Evolutionary conservation across 2,329 filamentous ascomycete species (phyloP).

Genomic region (Pseudogymnoascus sp.): DNA sequence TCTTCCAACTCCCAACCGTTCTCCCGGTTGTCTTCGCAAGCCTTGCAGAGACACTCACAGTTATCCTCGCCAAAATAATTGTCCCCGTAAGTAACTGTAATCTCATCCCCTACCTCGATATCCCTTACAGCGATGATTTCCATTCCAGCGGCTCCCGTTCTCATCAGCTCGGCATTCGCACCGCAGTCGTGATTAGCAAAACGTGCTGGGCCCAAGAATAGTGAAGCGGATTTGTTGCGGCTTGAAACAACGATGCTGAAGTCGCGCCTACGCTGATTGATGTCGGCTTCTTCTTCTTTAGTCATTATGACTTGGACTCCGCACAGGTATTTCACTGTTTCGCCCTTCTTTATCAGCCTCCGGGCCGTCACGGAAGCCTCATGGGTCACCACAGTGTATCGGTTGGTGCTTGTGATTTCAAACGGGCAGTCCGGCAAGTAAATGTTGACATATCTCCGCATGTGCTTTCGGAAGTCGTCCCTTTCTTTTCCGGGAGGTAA

Average conservation of each 20-base stretch:
- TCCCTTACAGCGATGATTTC: slow-evolving; percentile 77
- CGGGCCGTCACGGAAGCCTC: slow-evolving; percentile 84
- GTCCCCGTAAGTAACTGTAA: slow-evolving; percentile 92
- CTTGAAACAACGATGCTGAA: slow-evolving; percentile 96
- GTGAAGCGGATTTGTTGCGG: slow-evolving; percentile 77
- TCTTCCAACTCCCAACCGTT: slow-evolving; percentile 73
- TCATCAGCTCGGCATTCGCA: slow-evolving; percentile 82
- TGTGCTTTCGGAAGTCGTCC: slow-evolving; percentile 75
- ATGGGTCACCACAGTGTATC: slow-evolving; percentile 84
- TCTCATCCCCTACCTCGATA: slow-evolving; percentile 83
- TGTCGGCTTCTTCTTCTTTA: slow-evolving; percentile 75
- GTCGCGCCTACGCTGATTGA: slow-evolving; percentile 77
- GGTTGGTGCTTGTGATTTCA: slow-evolving; percentile 87
- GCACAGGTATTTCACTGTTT: slow-evolving; percentile 81
- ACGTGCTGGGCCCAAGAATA: slow-evolving; percentile 90
- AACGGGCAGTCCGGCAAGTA: slow-evolving; percentile 92
- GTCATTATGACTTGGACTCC: slow-evolving; percentile 92
- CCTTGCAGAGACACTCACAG: slow-evolving; percentile 85
- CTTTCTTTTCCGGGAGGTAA: slow-evolving; percentile 71
- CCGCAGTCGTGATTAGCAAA: slow-evolving; percentile 97
- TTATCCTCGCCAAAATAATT: slow-evolving; percentile 95
- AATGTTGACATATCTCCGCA: slow-evolving; percentile 85
- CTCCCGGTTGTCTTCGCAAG: slow-evolving; percentile 63
- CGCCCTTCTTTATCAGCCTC: slow-evolving; percentile 67
- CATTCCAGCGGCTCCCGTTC: slow-evolving; percentile 76